phyloP scores from a whole-genome alignment of 2,329 filamentous ascomycete genomes.

The Pseudogymnoascus sp. region DNA sequence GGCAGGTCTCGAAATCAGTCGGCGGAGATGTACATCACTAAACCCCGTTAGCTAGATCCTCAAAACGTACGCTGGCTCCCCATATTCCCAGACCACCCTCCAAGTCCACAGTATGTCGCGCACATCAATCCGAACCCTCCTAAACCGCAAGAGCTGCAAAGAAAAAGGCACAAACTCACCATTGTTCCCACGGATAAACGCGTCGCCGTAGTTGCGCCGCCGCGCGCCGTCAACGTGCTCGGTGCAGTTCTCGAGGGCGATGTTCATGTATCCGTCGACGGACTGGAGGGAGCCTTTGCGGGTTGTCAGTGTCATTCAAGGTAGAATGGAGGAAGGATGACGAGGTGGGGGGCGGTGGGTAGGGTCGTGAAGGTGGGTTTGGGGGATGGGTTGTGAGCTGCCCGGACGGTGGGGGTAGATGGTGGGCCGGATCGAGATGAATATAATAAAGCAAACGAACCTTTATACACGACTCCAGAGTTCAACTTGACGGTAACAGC shows the following conservation, averaged over 20 bases:
- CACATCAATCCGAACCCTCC: too few species aligned
- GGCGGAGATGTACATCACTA: conserved; percentile 18
- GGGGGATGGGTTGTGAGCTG: background rate
- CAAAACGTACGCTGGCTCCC: background rate
- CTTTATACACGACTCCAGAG: conserved; percentile 97
- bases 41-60: background rate
- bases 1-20: conserved; percentile 3
- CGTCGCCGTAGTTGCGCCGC: conserved; percentile 81
- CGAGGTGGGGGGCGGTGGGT: too few species aligned
- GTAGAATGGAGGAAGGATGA: background rate
- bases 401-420: background rate
- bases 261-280: conserved; percentile 99
- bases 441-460: conserved; percentile 40
- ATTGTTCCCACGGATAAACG: conserved; percentile 94
- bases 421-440: background rate
- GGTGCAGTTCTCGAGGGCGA: conserved; percentile 90
- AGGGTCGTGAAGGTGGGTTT: background rate
- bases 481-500: conserved; percentile 96
- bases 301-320: conserved; percentile 15
- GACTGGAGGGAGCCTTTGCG: conserved; percentile 80
- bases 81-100: background rate
- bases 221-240: conserved; percentile 84
- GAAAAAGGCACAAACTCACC: conserved; percentile 44
- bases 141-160: too few species aligned
- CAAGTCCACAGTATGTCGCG: too few species aligned